Evolutionary conservation across 495 filamentous ascomycete genomes (phyloP).

Genomic region (Daldinia vernicosa): DNA sequence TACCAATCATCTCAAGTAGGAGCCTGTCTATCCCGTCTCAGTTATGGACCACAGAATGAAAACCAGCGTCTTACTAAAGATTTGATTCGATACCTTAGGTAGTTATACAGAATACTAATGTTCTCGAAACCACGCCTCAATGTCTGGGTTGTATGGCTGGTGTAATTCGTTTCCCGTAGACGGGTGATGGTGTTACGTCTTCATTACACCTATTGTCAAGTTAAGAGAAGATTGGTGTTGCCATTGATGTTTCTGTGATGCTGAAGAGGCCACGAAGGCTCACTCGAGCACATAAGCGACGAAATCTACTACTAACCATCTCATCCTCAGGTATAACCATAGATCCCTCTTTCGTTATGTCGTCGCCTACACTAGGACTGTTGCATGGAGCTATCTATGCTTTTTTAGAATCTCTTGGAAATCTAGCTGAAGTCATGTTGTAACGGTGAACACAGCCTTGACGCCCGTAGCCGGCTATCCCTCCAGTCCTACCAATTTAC

Average conservation of each 20-base stretch:
- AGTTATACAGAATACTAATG: neutral
- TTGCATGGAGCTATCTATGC: neutral
- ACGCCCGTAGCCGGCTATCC: neutral
- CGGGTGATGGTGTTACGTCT: neutral
- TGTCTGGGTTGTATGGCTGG: neutral
- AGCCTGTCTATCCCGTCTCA: neutral
- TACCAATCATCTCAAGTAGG: neutral
- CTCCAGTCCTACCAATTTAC: neutral
- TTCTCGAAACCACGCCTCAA: neutral
- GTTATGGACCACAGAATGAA: neutral
- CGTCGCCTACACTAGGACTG: neutral
- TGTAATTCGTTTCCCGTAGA: conserved; percentile 2
- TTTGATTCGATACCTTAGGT: neutral
- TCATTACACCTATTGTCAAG: neutral
- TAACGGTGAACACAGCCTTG: neutral
- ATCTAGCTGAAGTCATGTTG: neutral
- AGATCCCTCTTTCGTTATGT: neutral
- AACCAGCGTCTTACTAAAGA: neutral
- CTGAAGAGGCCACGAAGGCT: neutral
- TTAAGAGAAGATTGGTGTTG: neutral
- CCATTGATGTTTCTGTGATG: neutral
- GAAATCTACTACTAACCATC: neutral
- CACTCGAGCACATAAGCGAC: neutral
- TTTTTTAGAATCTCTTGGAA: neutral
- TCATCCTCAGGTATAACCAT: neutral